Evolutionary conservation across 805 yeast genomes (phyloP).

Genomic region (Isabelozyma gotoi): DNA sequence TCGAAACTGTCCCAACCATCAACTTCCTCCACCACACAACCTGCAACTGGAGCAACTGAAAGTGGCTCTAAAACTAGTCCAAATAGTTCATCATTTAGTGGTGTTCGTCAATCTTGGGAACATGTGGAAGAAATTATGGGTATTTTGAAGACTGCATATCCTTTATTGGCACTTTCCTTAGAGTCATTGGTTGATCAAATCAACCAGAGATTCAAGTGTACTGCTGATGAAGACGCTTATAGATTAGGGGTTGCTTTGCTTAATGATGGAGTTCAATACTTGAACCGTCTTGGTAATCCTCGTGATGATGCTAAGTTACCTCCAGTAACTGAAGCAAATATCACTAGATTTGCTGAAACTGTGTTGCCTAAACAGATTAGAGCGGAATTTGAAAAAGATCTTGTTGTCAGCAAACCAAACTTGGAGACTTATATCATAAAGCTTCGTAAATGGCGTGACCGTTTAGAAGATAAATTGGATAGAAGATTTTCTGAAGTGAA

Average conservation of each 20-base stretch:
- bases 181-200: constrained; percentile 97
- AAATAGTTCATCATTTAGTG: constrained; percentile 6
- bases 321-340: constrained; percentile 84
- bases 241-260: constrained; percentile 87
- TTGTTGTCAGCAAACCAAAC: constrained; percentile 82
- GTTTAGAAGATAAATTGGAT: constrained; percentile 89
- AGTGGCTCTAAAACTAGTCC: constrained; percentile 3
- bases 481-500: constrained; percentile 77
- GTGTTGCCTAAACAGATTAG: constrained; percentile 86
- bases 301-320: constrained; percentile 87
- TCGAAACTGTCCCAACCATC: not conserved
- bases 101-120: constrained; percentile 80
- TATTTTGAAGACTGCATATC: constrained; percentile 93
- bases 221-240: constrained; percentile 95
- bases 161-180: constrained; percentile 84
- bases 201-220: constrained; percentile 87
- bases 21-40: not conserved
- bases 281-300: constrained; percentile 83
- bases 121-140: constrained; percentile 91
- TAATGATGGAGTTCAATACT: constrained; percentile 90
- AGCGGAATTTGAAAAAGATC: constrained; percentile 88
- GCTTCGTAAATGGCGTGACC: constrained; percentile 87
- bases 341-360: constrained; percentile 87
- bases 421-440: constrained; percentile 83
- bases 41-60: constrained; percentile 5